Evolutionary conservation across 2,329 filamentous ascomycete species (phyloP), one percentile per base, ranked within the genome.

Genomic region (Ceratocystis destructans): DNA sequence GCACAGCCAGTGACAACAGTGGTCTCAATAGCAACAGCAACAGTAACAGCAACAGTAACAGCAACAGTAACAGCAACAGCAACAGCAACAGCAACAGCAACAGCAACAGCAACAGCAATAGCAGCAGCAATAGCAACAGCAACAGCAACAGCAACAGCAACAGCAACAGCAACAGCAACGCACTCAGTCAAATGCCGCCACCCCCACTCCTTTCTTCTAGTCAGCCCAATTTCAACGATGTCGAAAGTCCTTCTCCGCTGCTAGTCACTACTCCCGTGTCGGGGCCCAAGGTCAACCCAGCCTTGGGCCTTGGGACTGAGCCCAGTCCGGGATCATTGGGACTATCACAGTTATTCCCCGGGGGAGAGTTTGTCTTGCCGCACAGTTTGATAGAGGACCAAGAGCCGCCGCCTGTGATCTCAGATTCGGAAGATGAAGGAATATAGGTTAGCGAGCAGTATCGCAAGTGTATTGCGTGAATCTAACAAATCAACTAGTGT

Each of bases 311-410:
- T 66, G 33, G 41, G 12, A 45, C 53, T 17, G 55, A 31, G 45
- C 44, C 57, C 20, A 53, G 48, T n/a, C 48, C 48, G 5, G 22
- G 15, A 4, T 64, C 62, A 8, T 57, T 66, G 22, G 71, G 73
- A 15, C 77, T 76, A 8, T 81, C 80, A 7, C 79, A 84, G 72
- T 74, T 83, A 20, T 71, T 79, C 67, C 78, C 78, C 1, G 77
- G 76, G 70, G 83, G 80, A 68, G 41, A 65, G 83, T 72, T 77
- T 82, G 74, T 12, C 31, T 72, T 84, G 66, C 78, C 82, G 2
- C 77, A 79, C 55, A 79, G 77, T 67, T 72, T 80, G 66, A 25
- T 79, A 6, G 69, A 72, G 37, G 78, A 79, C 28, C 69, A 71
- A 48, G 70, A 67, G 48, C 41, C 61, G 20, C 73, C 73, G 4